Base-by-base conservation (phyloP, 2,329 filamentous ascomycete species). In the Talaromyces sp. region DNA sequence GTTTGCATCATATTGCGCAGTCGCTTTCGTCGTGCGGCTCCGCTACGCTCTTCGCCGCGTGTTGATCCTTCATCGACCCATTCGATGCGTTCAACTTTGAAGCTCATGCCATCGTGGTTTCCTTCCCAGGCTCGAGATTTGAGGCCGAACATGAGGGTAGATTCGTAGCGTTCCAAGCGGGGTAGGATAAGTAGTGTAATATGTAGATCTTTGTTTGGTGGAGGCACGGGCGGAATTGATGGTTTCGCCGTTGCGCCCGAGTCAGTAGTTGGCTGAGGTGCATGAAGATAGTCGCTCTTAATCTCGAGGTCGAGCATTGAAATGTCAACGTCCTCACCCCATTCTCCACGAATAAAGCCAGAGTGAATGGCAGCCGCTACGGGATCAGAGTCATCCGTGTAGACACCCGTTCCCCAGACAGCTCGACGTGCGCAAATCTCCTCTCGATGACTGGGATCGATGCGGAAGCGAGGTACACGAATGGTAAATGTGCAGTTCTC, bases 331-430 rank as follows among this genome's bases (percentile, higher is more conserved):
- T 92, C 90, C 7, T 93, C 88, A 4, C 87, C 83, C 90, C 93
- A 97, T 71, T 93, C 92, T 39, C 94, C 94, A 49, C 89, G 88
- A 70, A 99, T 90, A 88, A 93, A 98, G 3, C 95, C 95, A 1
- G 89, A 89, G 75, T 99, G 95, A 54, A 99, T 94, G 66, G 93
- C 94, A 2, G 94, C 93, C 0, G 93, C 94, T 27, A 99, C 85
- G 0, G 95, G 88, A 73, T 99, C 95, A 0, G 93, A 97, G 77
- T 99, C 95, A 71, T 99, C 95, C 0, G 93, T 96, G 74, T 98
- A 98, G 7, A 99, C 86, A 43, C 96, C 93, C 0, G 92, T 95
- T 1, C 95, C 95, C 93, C 94, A 99, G 0, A 99, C 77, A 8
- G 91, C 91, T 22, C 90, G 86, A 39, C 92, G 86, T 8, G 87